Base-by-base conservation (phyloP, 768 basidiomycete species). In the Tylopilus subfusipes region DNA sequence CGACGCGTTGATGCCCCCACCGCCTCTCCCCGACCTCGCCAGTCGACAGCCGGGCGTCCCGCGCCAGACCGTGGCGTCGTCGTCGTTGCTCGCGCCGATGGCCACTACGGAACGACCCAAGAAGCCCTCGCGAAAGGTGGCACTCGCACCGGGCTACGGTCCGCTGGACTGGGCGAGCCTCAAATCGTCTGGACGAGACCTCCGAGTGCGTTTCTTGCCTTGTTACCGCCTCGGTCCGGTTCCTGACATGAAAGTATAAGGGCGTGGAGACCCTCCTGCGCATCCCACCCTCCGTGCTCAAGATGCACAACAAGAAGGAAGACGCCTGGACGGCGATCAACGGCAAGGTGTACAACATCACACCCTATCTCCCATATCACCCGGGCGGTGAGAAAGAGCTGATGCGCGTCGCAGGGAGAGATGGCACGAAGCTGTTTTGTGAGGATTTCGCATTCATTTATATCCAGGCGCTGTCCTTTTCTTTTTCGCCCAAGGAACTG, bases 341-440 rank as follows among this genome's bases (percentile, higher is more conserved):
- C 61, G 94, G 93, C 51, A 94, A 90, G 67, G 94, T 99, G 18
- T 99, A 99, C 74, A 98, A 98, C 66, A 90, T 99, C 48, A 94
- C 93, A 3, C 82, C 90, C 0, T 99, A 97, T 72, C 72, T 97
- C 7, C 75, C 85, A 3, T 99, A 86, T 63, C 96, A 98, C 71
- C 96, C 96, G 1, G 96, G 96, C 7, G 96, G 96, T 14, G 93
- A 88, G 75, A 86, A 85, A 59, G 93, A 98, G 68, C 76, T 99
- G 42, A 89, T 99, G 92, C 82, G 96, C 19, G 89, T 89, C 21
- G 97, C 95, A 10, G 97, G 97, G 1, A 78, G 93, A 52, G 97
- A 99, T 65, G 97, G 96, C 13, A 93, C 94, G 1, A 88, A 91
- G 66, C 78, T 99, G 12, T 98, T 99, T 63, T 87, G 96, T 96